These are phyloP conservation scores for Helotiales sp. DNA, from an alignment of 2,329 filamentous ascomycete species.

Conservation along the genomic window DNA sequence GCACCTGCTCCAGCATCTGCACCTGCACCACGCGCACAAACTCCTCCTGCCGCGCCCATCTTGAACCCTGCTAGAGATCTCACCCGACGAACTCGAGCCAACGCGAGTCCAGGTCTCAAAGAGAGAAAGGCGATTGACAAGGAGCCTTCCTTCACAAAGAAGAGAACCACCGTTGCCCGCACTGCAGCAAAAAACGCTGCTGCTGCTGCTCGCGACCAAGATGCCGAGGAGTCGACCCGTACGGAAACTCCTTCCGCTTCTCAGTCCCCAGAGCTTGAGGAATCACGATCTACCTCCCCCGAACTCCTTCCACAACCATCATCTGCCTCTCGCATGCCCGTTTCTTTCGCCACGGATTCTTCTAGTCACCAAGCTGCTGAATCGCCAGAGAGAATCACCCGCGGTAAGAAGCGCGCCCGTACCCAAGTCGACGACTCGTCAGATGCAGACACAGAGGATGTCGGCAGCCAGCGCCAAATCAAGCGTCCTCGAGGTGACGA, in stretches of 20 bases:
- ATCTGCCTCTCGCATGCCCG: not conserved
- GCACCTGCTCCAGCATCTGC: not conserved
- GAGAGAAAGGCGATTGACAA: not conserved
- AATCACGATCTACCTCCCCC: slow-evolving; percentile 5
- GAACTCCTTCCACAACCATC: not conserved
- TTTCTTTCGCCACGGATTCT: not conserved
- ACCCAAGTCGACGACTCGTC: not conserved
- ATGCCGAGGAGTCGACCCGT: slow-evolving; percentile 7
- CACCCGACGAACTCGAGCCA: not conserved
- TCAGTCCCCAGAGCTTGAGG: slow-evolving; percentile 2
- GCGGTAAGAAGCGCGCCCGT: not conserved
- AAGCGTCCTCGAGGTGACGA: not conserved
- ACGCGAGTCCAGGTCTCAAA: not conserved
- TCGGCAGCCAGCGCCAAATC: not conserved
- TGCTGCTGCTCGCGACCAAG: slow-evolving; percentile 4
- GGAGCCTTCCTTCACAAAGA: not conserved
- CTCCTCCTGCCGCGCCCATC: not conserved
- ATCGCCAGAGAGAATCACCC: not conserved
- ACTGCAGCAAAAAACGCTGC: not conserved
- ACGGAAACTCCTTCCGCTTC: not conserved
- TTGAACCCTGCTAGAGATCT: not conserved
- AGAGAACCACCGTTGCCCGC: not conserved
- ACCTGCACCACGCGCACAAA: not conserved
- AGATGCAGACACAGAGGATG: not conserved
- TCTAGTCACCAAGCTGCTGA: slow-evolving; percentile 13